Percentiles rank a stretch among this genome's conserved stretches.
These are phyloP conservation scores for Colletotrichum sp. DNA, from an alignment of 2,329 filamentous ascomycete species.

Conservation along the genomic window DNA sequence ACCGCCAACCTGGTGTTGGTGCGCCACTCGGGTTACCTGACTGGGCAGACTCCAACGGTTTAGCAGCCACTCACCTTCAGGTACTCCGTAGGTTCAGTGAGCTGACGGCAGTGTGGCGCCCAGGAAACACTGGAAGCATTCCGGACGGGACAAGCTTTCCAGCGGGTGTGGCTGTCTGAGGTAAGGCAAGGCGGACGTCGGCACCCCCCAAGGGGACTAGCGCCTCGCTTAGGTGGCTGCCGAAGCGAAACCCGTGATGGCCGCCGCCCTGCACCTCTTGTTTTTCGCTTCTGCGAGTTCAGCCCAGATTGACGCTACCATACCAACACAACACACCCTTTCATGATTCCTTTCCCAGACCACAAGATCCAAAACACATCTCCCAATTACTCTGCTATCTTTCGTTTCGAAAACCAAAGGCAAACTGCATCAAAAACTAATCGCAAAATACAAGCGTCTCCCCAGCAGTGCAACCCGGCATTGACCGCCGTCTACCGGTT, in stretches of 20 bases:
- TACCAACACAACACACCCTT: neutral
- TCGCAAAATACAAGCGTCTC: neutral
- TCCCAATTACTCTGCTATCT: accelerated
- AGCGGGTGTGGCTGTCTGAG: neutral
- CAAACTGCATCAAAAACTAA: neutral
- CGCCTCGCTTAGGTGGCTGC: neutral
- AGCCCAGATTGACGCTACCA: neutral
- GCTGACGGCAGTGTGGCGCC: neutral
- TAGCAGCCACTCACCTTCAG: too few relatives aligned
- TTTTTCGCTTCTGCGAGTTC: constrained; percentile 1
- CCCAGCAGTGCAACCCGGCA: neutral
- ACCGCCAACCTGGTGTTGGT: neutral
- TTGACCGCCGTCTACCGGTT: neutral
- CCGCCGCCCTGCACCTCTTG: neutral
- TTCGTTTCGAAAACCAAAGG: neutral
- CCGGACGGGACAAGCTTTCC: neutral
- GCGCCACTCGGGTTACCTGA: too few relatives aligned
- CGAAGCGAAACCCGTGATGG: neutral
- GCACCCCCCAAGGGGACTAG: neutral
- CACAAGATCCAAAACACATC: neutral
- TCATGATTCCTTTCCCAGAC: neutral
- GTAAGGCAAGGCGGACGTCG: neutral
- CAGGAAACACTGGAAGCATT: neutral
- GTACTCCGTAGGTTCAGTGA: neutral
- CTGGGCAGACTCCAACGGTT: too few relatives aligned